A percentile compares a stretch with the other conserved stretches of the same genome.
phyloP scores from a whole-genome alignment of 2,329 filamentous ascomycete genomes.

The Hypoxylon sp. region DNA sequence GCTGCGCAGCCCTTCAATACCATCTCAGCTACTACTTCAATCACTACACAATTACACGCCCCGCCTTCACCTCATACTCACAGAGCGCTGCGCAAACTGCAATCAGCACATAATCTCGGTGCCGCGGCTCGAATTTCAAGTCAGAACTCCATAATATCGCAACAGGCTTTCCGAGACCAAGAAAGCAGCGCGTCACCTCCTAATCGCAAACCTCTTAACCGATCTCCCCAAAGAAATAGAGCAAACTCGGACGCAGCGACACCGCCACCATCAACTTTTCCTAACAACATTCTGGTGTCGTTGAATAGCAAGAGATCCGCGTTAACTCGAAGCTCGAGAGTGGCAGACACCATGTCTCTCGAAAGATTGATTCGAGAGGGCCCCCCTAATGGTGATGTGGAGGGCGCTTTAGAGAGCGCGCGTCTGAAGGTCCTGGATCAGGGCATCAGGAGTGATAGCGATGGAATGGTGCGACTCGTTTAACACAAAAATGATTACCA shows the following conservation, averaged over 20 bases:
- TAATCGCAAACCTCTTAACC: slow-evolving; percentile 56
- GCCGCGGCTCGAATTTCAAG: slow-evolving; percentile 62
- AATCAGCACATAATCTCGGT: slow-evolving; percentile 80
- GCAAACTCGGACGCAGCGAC: slow-evolving; percentile 80
- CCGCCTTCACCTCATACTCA: slow-evolving; percentile 75
- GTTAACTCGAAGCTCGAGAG: slow-evolving; percentile 62
- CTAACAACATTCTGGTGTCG: slow-evolving; percentile 57
- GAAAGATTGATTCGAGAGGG: slow-evolving; percentile 86
- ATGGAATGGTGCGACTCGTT: slow-evolving; percentile 78
- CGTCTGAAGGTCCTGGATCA: slow-evolving; percentile 81
- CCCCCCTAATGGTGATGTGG: slow-evolving; percentile 78
- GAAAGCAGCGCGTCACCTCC: slow-evolving; percentile 55
- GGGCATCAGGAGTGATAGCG: slow-evolving; percentile 81
- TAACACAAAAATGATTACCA: slow-evolving; percentile 11
- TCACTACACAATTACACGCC: slow-evolving; percentile 64
- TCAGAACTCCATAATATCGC: slow-evolving; percentile 72
- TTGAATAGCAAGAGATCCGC: slow-evolving; percentile 59
- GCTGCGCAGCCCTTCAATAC: slow-evolving; percentile 50
- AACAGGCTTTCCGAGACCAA: slow-evolving; percentile 67
- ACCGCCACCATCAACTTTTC: slow-evolving; percentile 53
- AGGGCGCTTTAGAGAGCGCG: slow-evolving; percentile 76
- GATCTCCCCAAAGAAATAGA: slow-evolving; percentile 71
- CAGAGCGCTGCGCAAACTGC: slow-evolving; percentile 78
- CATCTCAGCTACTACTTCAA: slow-evolving; percentile 47
- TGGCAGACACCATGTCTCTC: slow-evolving; percentile 72